Percentiles rank a stretch among this genome's conserved stretches.
Evolutionary conservation across 164 flowering plant genomes (phyloP).

Genomic region (Houttuynia cordata): DNA sequence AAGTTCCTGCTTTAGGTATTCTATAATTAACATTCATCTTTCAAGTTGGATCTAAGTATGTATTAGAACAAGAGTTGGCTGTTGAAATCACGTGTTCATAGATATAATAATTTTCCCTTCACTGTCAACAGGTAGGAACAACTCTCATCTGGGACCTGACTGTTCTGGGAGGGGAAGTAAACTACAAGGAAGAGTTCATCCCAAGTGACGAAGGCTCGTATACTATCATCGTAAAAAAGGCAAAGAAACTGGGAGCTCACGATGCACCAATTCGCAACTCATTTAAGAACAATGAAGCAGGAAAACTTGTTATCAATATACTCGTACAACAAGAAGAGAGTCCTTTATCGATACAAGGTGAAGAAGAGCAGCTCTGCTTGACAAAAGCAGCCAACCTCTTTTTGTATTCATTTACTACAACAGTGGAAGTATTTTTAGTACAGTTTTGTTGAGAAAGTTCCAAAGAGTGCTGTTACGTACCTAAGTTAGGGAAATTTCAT

Average conservation of each 20-base stretch:
- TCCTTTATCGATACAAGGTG: constrained; percentile 41
- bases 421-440: background rate
- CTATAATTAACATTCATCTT: too few species aligned
- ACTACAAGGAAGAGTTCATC: constrained; percentile 61
- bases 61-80: too few species aligned
- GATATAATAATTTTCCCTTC: too few species aligned
- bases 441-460: background rate
- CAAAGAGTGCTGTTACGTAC: too few species aligned
- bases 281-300: constrained; percentile 46
- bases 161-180: constrained; percentile 75
- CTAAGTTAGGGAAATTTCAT: too few species aligned
- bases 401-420: background rate
- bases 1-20: too few species aligned
- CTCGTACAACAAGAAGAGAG: constrained; percentile 45
- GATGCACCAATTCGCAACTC: constrained; percentile 43
- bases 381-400: background rate
- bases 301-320: constrained; percentile 49
- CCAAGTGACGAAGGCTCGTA: constrained; percentile 58
- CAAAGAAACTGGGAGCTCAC: constrained; percentile 29
- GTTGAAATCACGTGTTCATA: too few species aligned
- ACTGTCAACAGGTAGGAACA: constrained; percentile 21
- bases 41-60: too few species aligned
- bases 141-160: constrained; percentile 46
- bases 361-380: constrained; percentile 17
- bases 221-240: constrained; percentile 43